A percentile compares a stretch with the other conserved stretches of the same genome.
Evolutionary conservation across 1,284 basidiomycete genomes (phyloP).

Genomic region (Hemileccinum hortonii): DNA sequence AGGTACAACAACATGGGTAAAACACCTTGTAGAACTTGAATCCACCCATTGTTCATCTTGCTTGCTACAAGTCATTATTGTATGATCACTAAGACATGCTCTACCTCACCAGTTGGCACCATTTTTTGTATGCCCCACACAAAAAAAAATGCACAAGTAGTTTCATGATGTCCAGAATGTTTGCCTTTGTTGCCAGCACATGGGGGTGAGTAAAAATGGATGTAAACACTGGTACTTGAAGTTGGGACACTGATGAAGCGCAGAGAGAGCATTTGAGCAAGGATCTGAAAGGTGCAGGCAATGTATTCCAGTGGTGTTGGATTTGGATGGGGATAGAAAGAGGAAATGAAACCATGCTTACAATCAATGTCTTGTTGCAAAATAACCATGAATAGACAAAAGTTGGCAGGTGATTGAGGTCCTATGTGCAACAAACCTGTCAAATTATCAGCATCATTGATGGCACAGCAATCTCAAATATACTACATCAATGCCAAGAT

Average conservation of each 20-base stretch:
- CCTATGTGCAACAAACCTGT: conserved; percentile 77
- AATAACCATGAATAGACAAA: conserved; percentile 90
- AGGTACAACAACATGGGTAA: too few relatives aligned
- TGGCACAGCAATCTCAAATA: conserved; percentile 8
- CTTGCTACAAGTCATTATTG: too few relatives aligned
- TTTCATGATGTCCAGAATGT: conserved; percentile 90
- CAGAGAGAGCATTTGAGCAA: conserved; percentile 93
- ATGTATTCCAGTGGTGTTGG: conserved; percentile 75
- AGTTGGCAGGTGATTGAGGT: conserved; percentile 62
- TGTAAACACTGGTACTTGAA: conserved; percentile 80
- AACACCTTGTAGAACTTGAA: too few relatives aligned
- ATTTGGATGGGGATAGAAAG: not conserved
- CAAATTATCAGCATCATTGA: not conserved
- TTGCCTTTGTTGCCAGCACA: conserved; percentile 94
- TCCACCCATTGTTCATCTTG: too few relatives aligned
- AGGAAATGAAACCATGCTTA: conserved; percentile 38
- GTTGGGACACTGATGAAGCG: conserved; percentile 69
- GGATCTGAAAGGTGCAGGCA: conserved; percentile 96
- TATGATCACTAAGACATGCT: too few relatives aligned
- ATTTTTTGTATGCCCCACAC: too few relatives aligned
- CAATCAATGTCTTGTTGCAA: conserved; percentile 91
- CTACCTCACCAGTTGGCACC: too few relatives aligned
- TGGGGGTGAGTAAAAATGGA: conserved; percentile 82
- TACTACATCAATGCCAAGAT: conserved; percentile 89
- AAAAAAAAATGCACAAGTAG: too few relatives aligned